phyloP scores from a whole-genome alignment of 176 grass and related monocot genomes.

The Rhynchospora tenuis region DNA sequence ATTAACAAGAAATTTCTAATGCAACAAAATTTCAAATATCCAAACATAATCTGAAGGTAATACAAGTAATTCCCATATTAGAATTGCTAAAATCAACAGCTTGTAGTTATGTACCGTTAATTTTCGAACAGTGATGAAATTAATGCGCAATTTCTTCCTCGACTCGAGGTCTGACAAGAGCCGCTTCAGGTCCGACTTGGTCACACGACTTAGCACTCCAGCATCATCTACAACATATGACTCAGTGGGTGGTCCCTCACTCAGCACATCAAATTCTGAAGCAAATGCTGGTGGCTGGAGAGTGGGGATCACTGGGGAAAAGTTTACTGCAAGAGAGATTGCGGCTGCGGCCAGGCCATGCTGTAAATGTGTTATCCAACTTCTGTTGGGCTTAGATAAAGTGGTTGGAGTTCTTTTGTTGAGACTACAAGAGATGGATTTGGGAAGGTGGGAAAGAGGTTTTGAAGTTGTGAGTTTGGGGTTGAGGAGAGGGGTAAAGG shows the following conservation, averaged over 20 bases:
- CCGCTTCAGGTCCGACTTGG: conserved; percentile 78
- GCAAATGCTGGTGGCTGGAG: conserved; percentile 40
- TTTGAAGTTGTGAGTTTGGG: conserved; percentile 26
- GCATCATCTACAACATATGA: conserved; percentile 89
- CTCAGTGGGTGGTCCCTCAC: conserved; percentile 58
- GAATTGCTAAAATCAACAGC: background rate
- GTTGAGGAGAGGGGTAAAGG: conserved; percentile 48
- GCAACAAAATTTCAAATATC: background rate
- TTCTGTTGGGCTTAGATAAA: conserved; percentile 6
- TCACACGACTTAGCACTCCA: conserved; percentile 90
- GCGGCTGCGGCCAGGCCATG: conserved; percentile 68
- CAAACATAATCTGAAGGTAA: background rate
- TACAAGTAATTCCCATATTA: background rate
- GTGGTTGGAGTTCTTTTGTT: conserved; percentile 15
- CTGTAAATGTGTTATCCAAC: conserved; percentile 63
- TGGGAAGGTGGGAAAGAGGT: conserved; percentile 12
- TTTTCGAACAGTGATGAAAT: conserved; percentile 93
- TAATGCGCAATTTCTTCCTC: conserved; percentile 80
- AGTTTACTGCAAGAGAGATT: conserved; percentile 67
- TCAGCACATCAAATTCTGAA: conserved; percentile 94
- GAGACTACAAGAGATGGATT: conserved; percentile 36
- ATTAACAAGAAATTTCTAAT: no score
- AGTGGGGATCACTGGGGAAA: conserved; percentile 34
- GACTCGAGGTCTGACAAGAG: conserved; percentile 68
- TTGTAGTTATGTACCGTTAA: conserved; percentile 50